Evolutionary conservation across 768 basidiomycete genomes (phyloP).

Genomic region (Dendrothele bispora): DNA sequence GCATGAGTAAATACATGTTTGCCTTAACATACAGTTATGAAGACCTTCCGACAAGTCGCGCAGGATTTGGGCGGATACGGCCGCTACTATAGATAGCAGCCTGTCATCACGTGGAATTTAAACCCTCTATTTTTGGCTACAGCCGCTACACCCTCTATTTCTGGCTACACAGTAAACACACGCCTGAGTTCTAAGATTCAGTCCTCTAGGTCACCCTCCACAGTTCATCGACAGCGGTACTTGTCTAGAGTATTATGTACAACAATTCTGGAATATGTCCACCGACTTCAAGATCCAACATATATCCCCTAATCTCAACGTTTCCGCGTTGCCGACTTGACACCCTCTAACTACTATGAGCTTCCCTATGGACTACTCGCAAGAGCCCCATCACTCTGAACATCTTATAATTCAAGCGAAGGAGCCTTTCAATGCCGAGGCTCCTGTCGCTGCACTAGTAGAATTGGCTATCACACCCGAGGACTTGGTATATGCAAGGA

Average conservation of each 20-base stretch:
- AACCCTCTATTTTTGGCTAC: too few species aligned
- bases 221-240: neutral
- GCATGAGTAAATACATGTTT: too few species aligned
- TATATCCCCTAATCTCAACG: slow-evolving; percentile 6
- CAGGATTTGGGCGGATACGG: too few species aligned
- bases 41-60: too few species aligned
- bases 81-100: too few species aligned
- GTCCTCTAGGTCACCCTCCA: too few species aligned
- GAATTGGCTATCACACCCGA: slow-evolving; percentile 60
- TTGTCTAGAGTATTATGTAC: too few species aligned
- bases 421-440: slow-evolving; percentile 72
- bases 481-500: slow-evolving; percentile 67
- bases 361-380: slow-evolving; percentile 32
- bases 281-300: neutral
- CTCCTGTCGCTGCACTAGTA: slow-evolving; percentile 51
- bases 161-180: too few species aligned
- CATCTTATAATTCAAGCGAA: slow-evolving; percentile 43
- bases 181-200: too few species aligned
- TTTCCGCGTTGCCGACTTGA: slow-evolving; percentile 1
- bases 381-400: slow-evolving; percentile 50
- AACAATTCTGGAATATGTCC: neutral
- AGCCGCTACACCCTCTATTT: too few species aligned
- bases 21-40: too few species aligned
- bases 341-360: neutral
- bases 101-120: too few species aligned